A percentile compares a stretch with the other conserved stretches of the same genome.
Conservation (phyloP, 805 yeast genomes). For the Suhomyces tanzawaensis region DNA sequence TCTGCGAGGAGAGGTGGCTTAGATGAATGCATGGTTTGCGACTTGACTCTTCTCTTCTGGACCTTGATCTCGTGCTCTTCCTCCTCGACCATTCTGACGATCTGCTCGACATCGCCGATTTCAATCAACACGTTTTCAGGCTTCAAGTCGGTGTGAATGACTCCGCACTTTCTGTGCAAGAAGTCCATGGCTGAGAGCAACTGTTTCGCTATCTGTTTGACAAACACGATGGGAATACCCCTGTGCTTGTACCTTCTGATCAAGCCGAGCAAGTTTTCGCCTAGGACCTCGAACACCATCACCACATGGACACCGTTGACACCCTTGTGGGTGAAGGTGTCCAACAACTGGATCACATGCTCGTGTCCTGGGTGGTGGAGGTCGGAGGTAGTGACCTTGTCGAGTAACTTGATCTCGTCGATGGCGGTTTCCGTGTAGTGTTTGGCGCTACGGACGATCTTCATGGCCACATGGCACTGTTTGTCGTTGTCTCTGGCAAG, state of each 20-base stretch:
- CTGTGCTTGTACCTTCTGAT: conserved; percentile 75
- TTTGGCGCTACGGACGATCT: conserved; percentile 86
- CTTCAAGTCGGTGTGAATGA: conserved; percentile 70
- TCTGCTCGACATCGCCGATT: conserved; percentile 78
- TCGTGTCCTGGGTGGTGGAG: conserved; percentile 75
- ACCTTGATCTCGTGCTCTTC: conserved; percentile 51
- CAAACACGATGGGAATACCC: conserved; percentile 74
- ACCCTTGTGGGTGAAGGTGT: conserved; percentile 82
- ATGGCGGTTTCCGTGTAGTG: conserved; percentile 92
- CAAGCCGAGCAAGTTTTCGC: conserved; percentile 85
- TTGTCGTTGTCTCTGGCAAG: conserved; percentile 61
- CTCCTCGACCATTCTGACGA: conserved; percentile 64
- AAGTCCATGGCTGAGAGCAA: conserved; percentile 69
- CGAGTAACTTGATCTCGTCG: conserved; percentile 83
- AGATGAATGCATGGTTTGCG: conserved; percentile 10
- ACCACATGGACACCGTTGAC: conserved; percentile 91
- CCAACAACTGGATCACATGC: conserved; percentile 76
- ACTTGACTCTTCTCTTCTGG: conserved; percentile 34
- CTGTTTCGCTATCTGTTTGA: conserved; percentile 80
- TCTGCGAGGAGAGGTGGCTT: conserved; percentile 2
- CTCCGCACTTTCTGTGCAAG: conserved; percentile 69
- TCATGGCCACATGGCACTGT: conserved; percentile 83
- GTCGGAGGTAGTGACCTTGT: conserved; percentile 61
- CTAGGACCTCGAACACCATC: conserved; percentile 96
- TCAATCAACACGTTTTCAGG: conserved; percentile 78